These are phyloP conservation scores for Sugiyamaella smithiae DNA, from an alignment of 805 yeast species.

Conservation along the genomic window DNA sequence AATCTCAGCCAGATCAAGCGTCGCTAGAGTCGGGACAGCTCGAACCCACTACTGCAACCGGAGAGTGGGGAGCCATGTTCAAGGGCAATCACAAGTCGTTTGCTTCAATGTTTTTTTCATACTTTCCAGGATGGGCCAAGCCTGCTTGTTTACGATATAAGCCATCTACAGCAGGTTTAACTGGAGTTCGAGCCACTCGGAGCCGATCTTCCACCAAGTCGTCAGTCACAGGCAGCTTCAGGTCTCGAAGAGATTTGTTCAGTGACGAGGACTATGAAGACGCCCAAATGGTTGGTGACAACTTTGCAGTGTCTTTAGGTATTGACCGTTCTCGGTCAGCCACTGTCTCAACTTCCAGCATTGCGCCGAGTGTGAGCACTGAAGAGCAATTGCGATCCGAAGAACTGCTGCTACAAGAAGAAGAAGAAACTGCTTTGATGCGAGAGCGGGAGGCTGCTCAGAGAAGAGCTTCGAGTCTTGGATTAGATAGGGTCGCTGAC, in stretches of 20 bases:
- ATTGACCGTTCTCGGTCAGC: background rate
- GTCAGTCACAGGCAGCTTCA: conserved; percentile 23
- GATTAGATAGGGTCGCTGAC: too few relatives aligned
- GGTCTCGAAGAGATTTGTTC: conserved; percentile 26
- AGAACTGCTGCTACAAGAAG: background rate
- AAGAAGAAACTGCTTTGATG: too few relatives aligned
- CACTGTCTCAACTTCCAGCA: conserved; percentile 3
- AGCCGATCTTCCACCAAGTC: conserved; percentile 25
- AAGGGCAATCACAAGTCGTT: conserved; percentile 6
- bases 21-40: background rate
- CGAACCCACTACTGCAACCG: background rate
- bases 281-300: conserved; percentile 27
- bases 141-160: conserved; percentile 15
- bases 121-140: conserved; percentile 14
- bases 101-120: conserved; percentile 9
- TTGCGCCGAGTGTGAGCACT: background rate
- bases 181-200: conserved; percentile 17
- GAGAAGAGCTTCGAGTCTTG: too few relatives aligned
- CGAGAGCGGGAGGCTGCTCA: too few relatives aligned
- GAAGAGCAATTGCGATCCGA: background rate
- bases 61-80: background rate
- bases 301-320: conserved; percentile 21
- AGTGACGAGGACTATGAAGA: conserved; percentile 26
- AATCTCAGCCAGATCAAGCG: conserved; percentile 9
- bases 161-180: conserved; percentile 26